phyloP scores from a whole-genome alignment of 306 rosid species.

The Trifolium repens region DNA sequence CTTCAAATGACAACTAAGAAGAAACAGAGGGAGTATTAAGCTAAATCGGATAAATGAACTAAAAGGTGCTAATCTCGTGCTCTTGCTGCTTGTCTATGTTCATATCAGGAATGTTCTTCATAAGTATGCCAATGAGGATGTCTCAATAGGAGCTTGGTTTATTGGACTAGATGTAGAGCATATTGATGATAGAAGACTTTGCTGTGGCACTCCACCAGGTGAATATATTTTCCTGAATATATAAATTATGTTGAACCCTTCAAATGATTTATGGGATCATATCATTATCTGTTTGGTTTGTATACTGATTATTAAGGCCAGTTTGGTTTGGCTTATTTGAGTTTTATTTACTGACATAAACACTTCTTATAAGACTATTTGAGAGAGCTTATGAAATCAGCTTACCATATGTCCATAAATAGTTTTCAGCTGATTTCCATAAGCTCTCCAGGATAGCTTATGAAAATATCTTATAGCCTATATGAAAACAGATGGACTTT shows the following conservation, averaged over 20 bases:
- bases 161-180: conserved; percentile 94
- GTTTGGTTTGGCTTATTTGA: neutral
- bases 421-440: neutral
- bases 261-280: neutral
- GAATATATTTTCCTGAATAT: conserved; percentile 18
- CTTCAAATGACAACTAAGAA: too few relatives aligned
- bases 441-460: neutral
- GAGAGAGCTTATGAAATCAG: neutral
- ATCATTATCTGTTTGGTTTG: neutral
- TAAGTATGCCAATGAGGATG: conserved; percentile 98
- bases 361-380: neutral
- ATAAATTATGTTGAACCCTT: neutral
- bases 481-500: neutral
- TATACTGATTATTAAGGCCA: too few relatives aligned
- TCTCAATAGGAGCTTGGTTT: conserved; percentile 95
- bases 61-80: conserved; percentile 9
- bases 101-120: conserved; percentile 87
- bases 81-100: conserved; percentile 21
- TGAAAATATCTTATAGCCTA: neutral
- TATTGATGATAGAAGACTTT: conserved; percentile 89
- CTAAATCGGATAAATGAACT: neutral
- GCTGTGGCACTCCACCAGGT: conserved; percentile 99
- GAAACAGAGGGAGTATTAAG: neutral
- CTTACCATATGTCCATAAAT: neutral
- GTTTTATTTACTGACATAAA: neutral